Base-by-base conservation (phyloP, 345 rosid genomes). In the Hibiscus trionum region DNA sequence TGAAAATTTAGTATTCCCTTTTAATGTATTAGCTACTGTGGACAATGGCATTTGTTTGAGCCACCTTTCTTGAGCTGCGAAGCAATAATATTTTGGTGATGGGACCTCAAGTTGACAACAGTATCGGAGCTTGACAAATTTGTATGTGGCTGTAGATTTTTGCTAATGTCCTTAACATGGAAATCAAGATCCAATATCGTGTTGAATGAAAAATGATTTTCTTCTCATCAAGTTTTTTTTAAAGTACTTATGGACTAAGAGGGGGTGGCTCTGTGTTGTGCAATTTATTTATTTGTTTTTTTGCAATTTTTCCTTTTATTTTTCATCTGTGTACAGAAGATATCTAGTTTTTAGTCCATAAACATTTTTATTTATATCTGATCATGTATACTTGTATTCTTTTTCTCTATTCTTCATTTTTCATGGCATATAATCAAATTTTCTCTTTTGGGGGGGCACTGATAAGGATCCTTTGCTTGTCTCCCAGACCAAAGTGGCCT, bases 401-500 rank as follows among this genome's bases (percentile, higher is more conserved):
- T 6, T 44, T 31, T 27, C 12, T 56, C 16, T 44, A 57, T 66
- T 66, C 58, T 26, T 2, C 10, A 24, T 68, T 50, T 68, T 68
- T 50, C 58, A 68, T 27, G 16, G 11, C 4, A 27, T 50, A 50
- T 24, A 24, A 46, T 24, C 19, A 42, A 3, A 46, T 46, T 44
- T 14, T 8, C 70, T 11, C 56, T 44, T 6, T 53, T 12, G 21
- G 21, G 21, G 4, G 29, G 7, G 70, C 56, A 66, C 37, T 66
- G 64, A 76, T 73, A 24, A 81, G 31, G 57, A 53, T 52, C 64
- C 73, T 57, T 73, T 72, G 53, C 72, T 84, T 86, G 70, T 85
- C 66, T 81, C 57, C 77, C 76, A 94, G 98, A 84, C 98, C 98
- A 19, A 94, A 94, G 72, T 94, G 98, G 98, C 97, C 98, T 46